Percentiles rank a stretch among this genome's conserved stretches.
These are phyloP conservation scores for Polygonum maritimum DNA, from an alignment of 148 eudicot species.

Conservation along the genomic window DNA sequence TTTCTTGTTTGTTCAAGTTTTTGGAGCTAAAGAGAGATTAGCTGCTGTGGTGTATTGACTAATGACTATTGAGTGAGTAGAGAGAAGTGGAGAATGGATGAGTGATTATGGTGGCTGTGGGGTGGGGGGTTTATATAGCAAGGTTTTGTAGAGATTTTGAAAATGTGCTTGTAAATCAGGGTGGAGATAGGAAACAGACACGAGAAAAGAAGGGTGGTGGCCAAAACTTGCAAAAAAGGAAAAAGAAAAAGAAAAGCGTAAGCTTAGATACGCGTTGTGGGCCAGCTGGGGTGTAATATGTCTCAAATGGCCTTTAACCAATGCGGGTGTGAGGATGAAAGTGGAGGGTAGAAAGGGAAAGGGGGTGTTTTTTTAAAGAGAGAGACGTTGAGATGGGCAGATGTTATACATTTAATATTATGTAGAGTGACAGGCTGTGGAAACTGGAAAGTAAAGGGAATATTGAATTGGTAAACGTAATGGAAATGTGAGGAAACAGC, in stretches of 20 bases:
- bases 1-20: background rate
- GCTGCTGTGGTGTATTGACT: background rate
- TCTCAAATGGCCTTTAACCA: background rate
- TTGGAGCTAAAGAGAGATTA: background rate
- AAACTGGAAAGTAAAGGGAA: background rate
- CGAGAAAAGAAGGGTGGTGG: background rate
- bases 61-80: background rate
- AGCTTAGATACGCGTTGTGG: slow-evolving; percentile 1
- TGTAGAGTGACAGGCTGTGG: background rate
- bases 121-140: slow-evolving; percentile 4
- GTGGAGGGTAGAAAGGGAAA: background rate
- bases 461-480: too few species aligned
- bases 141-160: too few species aligned
- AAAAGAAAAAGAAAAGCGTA: background rate
- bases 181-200: background rate
- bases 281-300: background rate
- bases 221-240: background rate
- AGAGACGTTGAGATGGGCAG: background rate
- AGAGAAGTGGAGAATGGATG: background rate
- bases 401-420: too few species aligned
- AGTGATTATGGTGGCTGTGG: background rate
- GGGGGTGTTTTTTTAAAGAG: background rate
- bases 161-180: background rate
- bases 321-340: background rate
- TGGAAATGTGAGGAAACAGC: too few species aligned